phyloP scores from a whole-genome alignment of 208 protist species.

The Leishmania tarentolae region DNA sequence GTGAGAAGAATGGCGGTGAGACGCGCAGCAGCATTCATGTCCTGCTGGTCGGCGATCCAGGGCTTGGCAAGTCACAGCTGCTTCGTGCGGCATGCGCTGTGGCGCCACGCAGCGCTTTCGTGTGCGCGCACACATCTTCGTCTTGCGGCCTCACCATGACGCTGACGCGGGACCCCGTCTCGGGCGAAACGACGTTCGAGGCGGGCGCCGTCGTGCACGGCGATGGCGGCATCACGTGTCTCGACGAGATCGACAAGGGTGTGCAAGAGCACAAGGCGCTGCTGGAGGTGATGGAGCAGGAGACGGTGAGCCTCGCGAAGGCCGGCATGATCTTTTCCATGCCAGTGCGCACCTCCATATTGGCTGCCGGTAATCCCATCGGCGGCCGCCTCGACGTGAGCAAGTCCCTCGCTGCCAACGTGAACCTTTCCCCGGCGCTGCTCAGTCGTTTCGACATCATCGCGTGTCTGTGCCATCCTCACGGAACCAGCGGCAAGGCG shows the following conservation, averaged over 20 bases:
- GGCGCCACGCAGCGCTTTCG: conserved; percentile 97
- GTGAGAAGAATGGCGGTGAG: conserved; percentile 43
- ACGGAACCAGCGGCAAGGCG: conserved; percentile 20
- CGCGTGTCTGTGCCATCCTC: conserved; percentile 86
- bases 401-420: conserved; percentile 97
- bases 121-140: conserved; percentile 98
- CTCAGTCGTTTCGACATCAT: conserved; percentile 99
- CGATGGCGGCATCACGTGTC: conserved; percentile 98
- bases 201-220: conserved; percentile 98
- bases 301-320: conserved; percentile 99
- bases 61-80: conserved; percentile 98
- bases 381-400: conserved; percentile 92
- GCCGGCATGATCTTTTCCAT: conserved; percentile 97
- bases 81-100: conserved; percentile 92
- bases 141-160: conserved; percentile 98
- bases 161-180: conserved; percentile 88
- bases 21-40: conserved; percentile 94
- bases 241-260: conserved; percentile 99
- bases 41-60: conserved; percentile 97
- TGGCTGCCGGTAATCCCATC: conserved; percentile 98
- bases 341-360: conserved; percentile 95
- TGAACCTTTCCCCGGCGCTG: conserved; percentile 95
- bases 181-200: conserved; percentile 95
- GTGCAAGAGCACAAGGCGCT: conserved; percentile 96
- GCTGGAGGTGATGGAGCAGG: conserved; percentile 99